phyloP scores from a whole-genome alignment of 352 stramenopile species.

The Saprolegnia diclina region DNA sequence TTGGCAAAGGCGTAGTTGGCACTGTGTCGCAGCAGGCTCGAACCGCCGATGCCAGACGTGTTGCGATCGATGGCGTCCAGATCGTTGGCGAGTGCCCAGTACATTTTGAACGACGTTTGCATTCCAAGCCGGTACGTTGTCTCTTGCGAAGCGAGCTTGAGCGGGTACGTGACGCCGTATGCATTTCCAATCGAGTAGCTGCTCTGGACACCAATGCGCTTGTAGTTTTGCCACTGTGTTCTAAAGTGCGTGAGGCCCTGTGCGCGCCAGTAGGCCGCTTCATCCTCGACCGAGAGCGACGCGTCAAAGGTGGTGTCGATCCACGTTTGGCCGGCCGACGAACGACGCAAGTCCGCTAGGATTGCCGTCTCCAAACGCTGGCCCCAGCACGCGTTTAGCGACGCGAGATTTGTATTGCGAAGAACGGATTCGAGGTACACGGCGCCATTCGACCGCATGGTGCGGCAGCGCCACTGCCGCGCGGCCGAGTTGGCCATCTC shows the following conservation, averaged over 20 bases:
- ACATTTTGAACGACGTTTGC: constrained; percentile 17
- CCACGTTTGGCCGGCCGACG: background rate
- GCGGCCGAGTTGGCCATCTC: constrained; percentile 1
- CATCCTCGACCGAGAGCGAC: background rate
- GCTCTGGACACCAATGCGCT: background rate
- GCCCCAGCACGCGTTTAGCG: background rate
- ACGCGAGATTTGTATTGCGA: background rate
- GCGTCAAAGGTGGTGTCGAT: background rate
- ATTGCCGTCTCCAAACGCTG: background rate
- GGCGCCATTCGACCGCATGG: constrained; percentile 1
- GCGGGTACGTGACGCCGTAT: background rate
- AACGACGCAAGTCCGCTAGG: background rate
- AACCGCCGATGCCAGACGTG: background rate
- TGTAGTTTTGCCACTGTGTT: constrained; percentile 25
- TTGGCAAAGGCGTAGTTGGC: background rate
- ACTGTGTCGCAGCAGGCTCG: background rate
- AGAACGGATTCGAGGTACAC: constrained; percentile 13
- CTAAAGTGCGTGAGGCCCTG: background rate
- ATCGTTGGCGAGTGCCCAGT: constrained; percentile 9
- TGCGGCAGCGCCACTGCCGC: background rate
- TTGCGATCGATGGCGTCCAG: background rate
- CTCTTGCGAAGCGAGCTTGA: background rate
- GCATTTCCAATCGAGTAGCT: background rate
- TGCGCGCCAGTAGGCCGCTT: background rate
- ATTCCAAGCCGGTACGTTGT: background rate